Conservation (phyloP, 306 rosid species). For the Acacia acuminata region DNA sequence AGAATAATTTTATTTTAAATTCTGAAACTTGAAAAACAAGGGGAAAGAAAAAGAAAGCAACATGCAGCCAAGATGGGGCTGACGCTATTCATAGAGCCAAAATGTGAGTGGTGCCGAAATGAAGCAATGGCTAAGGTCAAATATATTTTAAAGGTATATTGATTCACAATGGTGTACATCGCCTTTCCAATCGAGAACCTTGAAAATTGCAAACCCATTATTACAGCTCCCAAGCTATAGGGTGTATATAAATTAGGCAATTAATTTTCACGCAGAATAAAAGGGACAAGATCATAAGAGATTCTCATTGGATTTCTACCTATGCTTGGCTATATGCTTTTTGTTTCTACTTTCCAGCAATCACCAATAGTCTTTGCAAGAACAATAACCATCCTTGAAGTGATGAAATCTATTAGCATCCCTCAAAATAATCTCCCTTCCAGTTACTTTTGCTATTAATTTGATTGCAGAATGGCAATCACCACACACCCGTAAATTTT, state of each 20-base stretch:
- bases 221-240: not conserved
- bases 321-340: slow-evolving; percentile 7
- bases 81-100: not conserved
- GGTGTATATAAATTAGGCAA: not conserved
- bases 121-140: not conserved
- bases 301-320: slow-evolving; percentile 22
- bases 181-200: not conserved
- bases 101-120: not conserved
- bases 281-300: not conserved
- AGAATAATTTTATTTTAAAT: not conserved
- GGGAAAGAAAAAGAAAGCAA: not conserved
- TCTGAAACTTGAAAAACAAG: not conserved
- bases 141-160: not conserved
- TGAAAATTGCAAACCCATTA: not conserved
- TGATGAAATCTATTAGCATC: slow-evolving; percentile 79
- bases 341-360: slow-evolving; percentile 17
- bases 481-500: slow-evolving; percentile 81
- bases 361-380: slow-evolving; percentile 79
- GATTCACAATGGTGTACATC: not conserved
- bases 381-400: slow-evolving; percentile 69
- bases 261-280: not conserved
- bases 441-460: slow-evolving; percentile 67
- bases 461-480: slow-evolving; percentile 79
- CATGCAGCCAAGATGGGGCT: not conserved
- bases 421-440: slow-evolving; percentile 74